Evolutionary conservation across 169 alveolate genomes (phyloP).

Genomic region (Plasmodium vivax): DNA sequence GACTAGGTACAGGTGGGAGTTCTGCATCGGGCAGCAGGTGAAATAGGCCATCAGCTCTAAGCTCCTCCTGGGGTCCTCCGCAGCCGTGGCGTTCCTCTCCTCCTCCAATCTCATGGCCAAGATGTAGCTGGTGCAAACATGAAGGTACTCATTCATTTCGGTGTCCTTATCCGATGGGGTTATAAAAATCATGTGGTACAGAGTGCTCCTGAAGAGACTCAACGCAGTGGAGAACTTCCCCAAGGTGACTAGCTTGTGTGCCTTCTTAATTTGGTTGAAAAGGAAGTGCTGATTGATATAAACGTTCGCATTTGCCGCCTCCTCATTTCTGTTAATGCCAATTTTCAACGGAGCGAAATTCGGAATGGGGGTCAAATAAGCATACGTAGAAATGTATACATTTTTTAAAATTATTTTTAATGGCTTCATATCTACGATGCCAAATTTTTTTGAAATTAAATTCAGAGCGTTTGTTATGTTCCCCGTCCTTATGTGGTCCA

Average conservation of each 20-base stretch:
- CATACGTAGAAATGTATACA: constrained; percentile 71
- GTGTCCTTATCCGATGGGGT: constrained; percentile 9
- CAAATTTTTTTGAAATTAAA: constrained; percentile 68
- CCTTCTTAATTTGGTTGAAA: constrained; percentile 75
- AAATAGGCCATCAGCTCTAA: constrained; percentile 88
- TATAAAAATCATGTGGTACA: constrained; percentile 38
- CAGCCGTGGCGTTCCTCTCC: constrained; percentile 77
- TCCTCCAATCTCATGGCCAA: constrained; percentile 83
- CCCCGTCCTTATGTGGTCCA: constrained; percentile 52
- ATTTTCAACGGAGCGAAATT: constrained; percentile 25
- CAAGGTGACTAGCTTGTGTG: constrained; percentile 77
- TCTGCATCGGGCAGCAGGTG: constrained; percentile 86
- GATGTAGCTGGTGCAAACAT: constrained; percentile 70
- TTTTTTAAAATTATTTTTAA: constrained; percentile 57
- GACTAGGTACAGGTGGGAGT: constrained; percentile 86
- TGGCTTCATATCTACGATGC: constrained; percentile 69
- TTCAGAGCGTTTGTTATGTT: constrained; percentile 36
- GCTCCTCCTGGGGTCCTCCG: constrained; percentile 78
- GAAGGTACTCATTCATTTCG: constrained; percentile 53
- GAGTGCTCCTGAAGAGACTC: constrained; percentile 69
- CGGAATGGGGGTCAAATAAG: constrained; percentile 65
- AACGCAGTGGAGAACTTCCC: constrained; percentile 77
- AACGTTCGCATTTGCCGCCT: not conserved
- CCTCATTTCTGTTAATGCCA: constrained; percentile 34
- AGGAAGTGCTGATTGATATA: constrained; percentile 47